Base-by-base conservation (phyloP, 768 basidiomycete species). In the Mycena leptocephala region DNA sequence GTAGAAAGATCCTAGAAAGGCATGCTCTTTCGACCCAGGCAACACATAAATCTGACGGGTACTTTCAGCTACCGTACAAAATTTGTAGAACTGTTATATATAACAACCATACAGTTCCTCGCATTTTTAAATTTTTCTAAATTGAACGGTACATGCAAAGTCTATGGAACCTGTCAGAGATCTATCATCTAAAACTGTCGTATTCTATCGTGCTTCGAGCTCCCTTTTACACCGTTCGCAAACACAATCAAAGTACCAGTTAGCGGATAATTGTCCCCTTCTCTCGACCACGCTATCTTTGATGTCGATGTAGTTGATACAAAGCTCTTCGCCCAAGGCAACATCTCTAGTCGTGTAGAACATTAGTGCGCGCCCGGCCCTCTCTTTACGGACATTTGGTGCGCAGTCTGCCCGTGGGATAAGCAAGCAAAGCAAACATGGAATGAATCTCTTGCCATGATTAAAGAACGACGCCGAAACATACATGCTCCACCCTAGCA, bases 401-500 rank as follows among this genome's bases (percentile, higher is more conserved):
- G 81, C 77, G 65, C 89, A 90, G 70, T 86, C 89, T 90, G 64
- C 13, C 13, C 4, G 2, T 20, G 16, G 3, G 87, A 24, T 37
- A 41, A 62, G 63, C 10, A 46, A 32, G 28, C 22, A 26, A 33
- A 6, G 14, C 43, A 24, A 39, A 28, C n/a, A 37, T 5, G 22
- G 35, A 48, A 28, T 16, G 41, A 71, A 56, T 33, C 30, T 6
- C 87, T 61, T 48, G 93, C 93, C 88, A 79, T 94, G 93, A 77
- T 94, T 94, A 80, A 94, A 94, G 82, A 91, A 93, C 24, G 92
- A 92, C 0, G 89, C 92, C 62, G 88, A 88, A 8, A 89, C 82
- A 82, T 92, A 94, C 76, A 93, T 86, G 6, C 89, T 91, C 89
- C 92, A 94, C 28, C 93, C 93, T 24, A 93, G 80, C 92, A 93